Conservation (phyloP, 2,329 filamentous ascomycete species). For the Alternaria sp. region DNA sequence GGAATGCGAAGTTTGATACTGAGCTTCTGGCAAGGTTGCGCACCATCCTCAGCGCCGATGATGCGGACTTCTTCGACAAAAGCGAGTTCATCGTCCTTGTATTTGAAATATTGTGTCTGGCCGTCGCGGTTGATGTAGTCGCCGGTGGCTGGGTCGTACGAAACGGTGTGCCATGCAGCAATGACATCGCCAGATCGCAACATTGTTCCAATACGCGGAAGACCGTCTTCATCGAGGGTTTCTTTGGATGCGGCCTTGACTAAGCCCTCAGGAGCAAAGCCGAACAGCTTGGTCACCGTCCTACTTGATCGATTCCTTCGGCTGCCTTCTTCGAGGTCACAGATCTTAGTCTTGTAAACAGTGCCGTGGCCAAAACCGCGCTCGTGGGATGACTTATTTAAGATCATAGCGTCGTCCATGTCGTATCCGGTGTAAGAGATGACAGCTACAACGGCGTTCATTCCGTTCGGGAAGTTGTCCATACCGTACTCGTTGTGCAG, state of each 20-base stretch:
- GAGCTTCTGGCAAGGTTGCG: constrained; percentile 84
- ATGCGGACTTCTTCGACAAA: constrained; percentile 94
- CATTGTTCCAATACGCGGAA: constrained; percentile 80
- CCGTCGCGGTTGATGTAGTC: constrained; percentile 86
- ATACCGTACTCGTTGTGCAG: constrained; percentile 96
- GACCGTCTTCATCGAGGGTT: constrained; percentile 84
- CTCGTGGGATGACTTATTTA: constrained; percentile 97
- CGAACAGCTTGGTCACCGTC: constrained; percentile 82
- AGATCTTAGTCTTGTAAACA: constrained; percentile 97
- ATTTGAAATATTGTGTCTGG: constrained; percentile 86
- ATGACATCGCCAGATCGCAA: constrained; percentile 84
- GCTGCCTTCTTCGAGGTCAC: constrained; percentile 81
- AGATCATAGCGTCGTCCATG: constrained; percentile 99
- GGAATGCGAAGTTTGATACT: constrained; percentile 94
- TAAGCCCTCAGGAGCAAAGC: constrained; percentile 81
- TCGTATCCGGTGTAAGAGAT: constrained; percentile 99
- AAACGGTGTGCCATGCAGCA: constrained; percentile 88
- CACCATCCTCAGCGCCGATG: constrained; percentile 83
- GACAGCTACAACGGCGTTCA: constrained; percentile 93
- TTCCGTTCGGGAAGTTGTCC: constrained; percentile 97
- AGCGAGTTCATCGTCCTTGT: constrained; percentile 88
- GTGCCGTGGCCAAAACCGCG: constrained; percentile 94
- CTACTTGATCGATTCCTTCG: constrained; percentile 71
- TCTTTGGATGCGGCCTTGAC: constrained; percentile 74
- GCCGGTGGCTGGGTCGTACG: constrained; percentile 74